Percentiles rank a stretch among this genome's conserved stretches.
Evolutionary conservation across 768 basidiomycete genomes (phyloP).

Genomic region (Leccinum longicurvipes): DNA sequence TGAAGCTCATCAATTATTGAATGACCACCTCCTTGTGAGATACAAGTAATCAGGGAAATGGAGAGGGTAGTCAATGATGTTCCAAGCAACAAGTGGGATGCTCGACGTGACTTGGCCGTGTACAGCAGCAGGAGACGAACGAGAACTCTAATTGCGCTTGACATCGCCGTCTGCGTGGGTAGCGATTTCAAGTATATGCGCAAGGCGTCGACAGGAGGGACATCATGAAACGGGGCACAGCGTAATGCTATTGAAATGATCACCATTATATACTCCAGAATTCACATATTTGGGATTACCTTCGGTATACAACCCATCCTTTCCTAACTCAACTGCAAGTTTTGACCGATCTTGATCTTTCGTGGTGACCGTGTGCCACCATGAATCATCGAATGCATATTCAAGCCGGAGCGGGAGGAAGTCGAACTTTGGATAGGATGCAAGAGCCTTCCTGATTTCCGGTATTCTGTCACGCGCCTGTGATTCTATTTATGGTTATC

Average conservation of each 20-base stretch:
- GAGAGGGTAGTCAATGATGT: constrained; percentile 78
- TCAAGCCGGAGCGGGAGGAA: constrained; percentile 66
- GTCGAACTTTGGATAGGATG: constrained; percentile 48
- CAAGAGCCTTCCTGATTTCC: constrained; percentile 45
- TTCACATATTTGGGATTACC: constrained; percentile 10
- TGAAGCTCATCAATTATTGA: constrained; percentile 62
- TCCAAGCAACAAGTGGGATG: constrained; percentile 79
- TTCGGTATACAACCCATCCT: constrained; percentile 46
- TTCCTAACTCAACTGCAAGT: constrained; percentile 46
- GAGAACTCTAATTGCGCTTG: constrained; percentile 54
- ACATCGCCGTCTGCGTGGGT: constrained; percentile 71
- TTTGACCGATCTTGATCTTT: constrained; percentile 17
- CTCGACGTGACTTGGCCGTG: constrained; percentile 52
- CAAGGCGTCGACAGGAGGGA: constrained; percentile 32
- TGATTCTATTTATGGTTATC: constrained; percentile 9
- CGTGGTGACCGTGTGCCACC: constrained; percentile 57
- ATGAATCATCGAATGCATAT: constrained; percentile 65
- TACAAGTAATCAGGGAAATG: constrained; percentile 66
- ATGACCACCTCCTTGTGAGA: constrained; percentile 76
- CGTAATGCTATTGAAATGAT: constrained; percentile 19
- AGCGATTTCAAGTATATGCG: constrained; percentile 58
- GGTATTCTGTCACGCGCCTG: constrained; percentile 57
- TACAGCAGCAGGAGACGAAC: constrained; percentile 68
- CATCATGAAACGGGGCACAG: constrained; percentile 7
- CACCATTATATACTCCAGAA: constrained; percentile 2